phyloP scores from a whole-genome alignment of 768 basidiomycete genomes.

The Candolleomyces efflorescens region DNA sequence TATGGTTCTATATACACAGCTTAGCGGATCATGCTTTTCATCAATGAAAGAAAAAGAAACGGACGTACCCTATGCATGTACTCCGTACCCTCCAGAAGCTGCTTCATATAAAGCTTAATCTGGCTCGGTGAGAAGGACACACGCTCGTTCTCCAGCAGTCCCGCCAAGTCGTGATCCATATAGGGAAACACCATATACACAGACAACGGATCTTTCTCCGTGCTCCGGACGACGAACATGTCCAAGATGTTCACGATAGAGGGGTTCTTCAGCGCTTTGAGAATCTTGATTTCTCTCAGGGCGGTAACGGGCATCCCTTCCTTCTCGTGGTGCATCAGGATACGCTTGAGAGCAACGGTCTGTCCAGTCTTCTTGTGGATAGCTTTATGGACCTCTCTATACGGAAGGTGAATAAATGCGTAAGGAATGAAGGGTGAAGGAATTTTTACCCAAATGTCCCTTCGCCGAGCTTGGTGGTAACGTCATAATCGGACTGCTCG shows the following conservation, averaged over 20 bases:
- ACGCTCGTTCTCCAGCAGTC: slow-evolving; percentile 86
- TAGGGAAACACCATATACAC: slow-evolving; percentile 99
- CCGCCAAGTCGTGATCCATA: slow-evolving; percentile 99
- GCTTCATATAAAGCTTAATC: slow-evolving; percentile 95
- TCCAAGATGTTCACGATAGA: slow-evolving; percentile 86
- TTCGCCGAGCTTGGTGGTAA: slow-evolving; percentile 87
- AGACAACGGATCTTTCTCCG: slow-evolving; percentile 66
- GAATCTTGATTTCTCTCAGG: slow-evolving; percentile 92
- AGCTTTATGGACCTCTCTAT: slow-evolving; percentile 89
- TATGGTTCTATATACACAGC: slow-evolving; percentile 97
- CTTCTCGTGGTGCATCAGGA: slow-evolving; percentile 94
- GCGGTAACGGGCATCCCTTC: slow-evolving; percentile 98
- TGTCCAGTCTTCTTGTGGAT: slow-evolving; percentile 55
- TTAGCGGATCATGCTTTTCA: too few species aligned
- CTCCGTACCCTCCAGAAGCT: slow-evolving; percentile 92
- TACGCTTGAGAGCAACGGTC: slow-evolving; percentile 86
- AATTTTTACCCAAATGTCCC: slow-evolving; percentile 87
- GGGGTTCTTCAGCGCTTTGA: slow-evolving; percentile 84
- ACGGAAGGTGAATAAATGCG: slow-evolving; percentile 3
- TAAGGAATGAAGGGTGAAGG: slow-evolving; percentile 10
- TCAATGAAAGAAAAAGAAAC: too few species aligned
- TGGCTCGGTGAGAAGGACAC: slow-evolving; percentile 79
- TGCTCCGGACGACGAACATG: slow-evolving; percentile 86
- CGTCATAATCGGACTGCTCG: slow-evolving; percentile 68
- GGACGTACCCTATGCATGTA: slow-evolving; percentile 92